phyloP scores from a whole-genome alignment of 345 rosid genomes.

The Citrus hindsii region DNA sequence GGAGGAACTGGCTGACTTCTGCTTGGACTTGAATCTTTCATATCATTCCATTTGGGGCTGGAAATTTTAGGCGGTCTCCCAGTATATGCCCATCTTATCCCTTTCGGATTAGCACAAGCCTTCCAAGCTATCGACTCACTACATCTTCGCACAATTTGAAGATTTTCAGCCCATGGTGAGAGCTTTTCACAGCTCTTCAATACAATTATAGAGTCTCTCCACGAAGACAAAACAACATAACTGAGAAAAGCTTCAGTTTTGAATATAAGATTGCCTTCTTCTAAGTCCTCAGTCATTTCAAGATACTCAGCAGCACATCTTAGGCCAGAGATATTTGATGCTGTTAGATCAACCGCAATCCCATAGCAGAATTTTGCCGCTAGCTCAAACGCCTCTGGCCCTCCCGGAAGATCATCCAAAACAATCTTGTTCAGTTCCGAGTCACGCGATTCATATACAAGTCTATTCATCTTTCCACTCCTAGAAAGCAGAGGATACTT shows the following conservation, averaged over 20 bases:
- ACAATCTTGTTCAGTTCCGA: conserved; percentile 49
- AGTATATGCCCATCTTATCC: conserved; percentile 88
- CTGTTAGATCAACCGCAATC: conserved; percentile 85
- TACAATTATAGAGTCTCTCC: conserved; percentile 93
- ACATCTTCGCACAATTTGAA: conserved; percentile 89
- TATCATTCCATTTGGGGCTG: conserved; percentile 77
- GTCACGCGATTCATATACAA: conserved; percentile 74
- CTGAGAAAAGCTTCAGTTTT: conserved; percentile 98
- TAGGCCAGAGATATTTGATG: conserved; percentile 81
- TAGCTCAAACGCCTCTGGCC: conserved; percentile 80
- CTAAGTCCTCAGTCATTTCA: conserved; percentile 99
- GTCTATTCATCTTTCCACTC: conserved; percentile 87
- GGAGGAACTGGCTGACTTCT: conserved; percentile 82
- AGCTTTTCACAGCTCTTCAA: conserved; percentile 89
- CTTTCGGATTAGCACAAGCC: conserved; percentile 95
- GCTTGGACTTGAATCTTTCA: conserved; percentile 78
- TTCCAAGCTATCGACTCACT: conserved; percentile 99
- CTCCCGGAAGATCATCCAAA: conserved; percentile 86
- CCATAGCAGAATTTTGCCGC: conserved; percentile 98
- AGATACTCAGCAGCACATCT: conserved; percentile 95
- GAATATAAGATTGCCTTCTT: conserved; percentile 95
- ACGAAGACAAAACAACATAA: conserved; percentile 90
- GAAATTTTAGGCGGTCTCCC: conserved; percentile 67
- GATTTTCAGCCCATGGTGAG: conserved; percentile 97
- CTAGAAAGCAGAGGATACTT: conserved; percentile 93